Conservation (phyloP, 192 early-diverging fungal genomes). For the Backusella liffmaniae region DNA sequence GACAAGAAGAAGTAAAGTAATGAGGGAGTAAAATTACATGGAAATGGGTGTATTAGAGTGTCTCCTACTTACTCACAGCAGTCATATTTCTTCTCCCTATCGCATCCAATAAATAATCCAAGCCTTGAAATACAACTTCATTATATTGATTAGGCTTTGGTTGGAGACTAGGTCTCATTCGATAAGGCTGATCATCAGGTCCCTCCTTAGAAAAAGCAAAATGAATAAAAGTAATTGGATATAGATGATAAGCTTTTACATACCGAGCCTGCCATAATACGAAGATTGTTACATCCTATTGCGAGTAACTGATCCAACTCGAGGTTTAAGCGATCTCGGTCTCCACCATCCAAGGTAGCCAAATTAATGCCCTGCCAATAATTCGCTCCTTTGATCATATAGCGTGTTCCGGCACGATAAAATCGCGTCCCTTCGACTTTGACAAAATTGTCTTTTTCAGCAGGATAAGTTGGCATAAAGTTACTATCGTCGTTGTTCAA, state of each 20-base stretch:
- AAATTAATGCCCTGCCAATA: constrained; percentile 80
- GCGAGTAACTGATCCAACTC: constrained; percentile 48
- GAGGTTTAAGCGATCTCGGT: constrained; percentile 49
- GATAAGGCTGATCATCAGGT: constrained; percentile 48
- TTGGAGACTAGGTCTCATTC: constrained; percentile 62
- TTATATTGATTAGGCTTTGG: constrained; percentile 51
- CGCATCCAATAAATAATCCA: constrained; percentile 62
- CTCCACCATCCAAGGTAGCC: constrained; percentile 42
- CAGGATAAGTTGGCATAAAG: neutral
- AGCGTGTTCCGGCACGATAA: constrained; percentile 25
- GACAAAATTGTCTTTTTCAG: constrained; percentile 35
- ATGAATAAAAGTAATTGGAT: too few relatives aligned
- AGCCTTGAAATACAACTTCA: constrained; percentile 53
- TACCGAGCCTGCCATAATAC: constrained; percentile 55
- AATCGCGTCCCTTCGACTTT: constrained; percentile 42
- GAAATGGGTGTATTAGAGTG: neutral
- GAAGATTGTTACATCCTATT: constrained; percentile 57
- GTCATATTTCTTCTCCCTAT: constrained; percentile 54
- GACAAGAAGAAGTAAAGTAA: neutral
- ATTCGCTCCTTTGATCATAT: constrained; percentile 57
- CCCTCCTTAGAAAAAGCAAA: constrained; percentile 41
- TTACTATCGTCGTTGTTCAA: neutral
- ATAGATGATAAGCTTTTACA: too few relatives aligned
- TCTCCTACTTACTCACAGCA: constrained; percentile 40
- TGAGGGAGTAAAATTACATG: neutral